Evolutionary conservation across 306 rosid genomes (phyloP).

Genomic region (Glycyrrhiza uralensis): DNA sequence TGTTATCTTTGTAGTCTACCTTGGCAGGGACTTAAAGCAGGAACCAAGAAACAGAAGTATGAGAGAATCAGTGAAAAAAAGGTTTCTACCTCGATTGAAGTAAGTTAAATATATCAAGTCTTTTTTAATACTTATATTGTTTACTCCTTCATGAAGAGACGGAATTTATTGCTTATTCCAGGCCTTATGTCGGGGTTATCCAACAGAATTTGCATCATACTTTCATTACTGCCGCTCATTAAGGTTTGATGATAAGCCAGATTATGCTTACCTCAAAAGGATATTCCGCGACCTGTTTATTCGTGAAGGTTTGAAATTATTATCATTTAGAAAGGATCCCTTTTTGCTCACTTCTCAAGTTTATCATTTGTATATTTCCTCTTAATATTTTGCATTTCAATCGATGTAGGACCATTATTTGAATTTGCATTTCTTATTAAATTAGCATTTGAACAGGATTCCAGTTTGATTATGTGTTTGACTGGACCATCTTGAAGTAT

Average conservation of each 20-base stretch:
- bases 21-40: constrained; percentile 99
- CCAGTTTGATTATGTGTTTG: constrained; percentile 96
- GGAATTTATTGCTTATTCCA: constrained; percentile 47
- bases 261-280: constrained; percentile 92
- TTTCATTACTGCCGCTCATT: constrained; percentile 95
- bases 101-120: constrained; percentile 20
- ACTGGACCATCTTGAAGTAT: constrained; percentile 95
- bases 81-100: constrained; percentile 94
- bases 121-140: background rate
- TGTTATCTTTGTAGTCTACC: constrained; percentile 65
- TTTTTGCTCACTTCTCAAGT: background rate
- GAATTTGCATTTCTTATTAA: constrained; percentile 1
- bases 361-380: background rate
- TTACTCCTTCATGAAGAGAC: constrained; percentile 6
- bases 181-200: constrained; percentile 94
- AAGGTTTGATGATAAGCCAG: constrained; percentile 95
- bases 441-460: constrained; percentile 55
- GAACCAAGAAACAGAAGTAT: constrained; percentile 91
- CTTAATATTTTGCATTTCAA: background rate
- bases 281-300: constrained; percentile 94
- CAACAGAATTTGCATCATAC: constrained; percentile 94
- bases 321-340: background rate
- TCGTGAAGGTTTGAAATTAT: constrained; percentile 69
- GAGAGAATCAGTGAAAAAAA: constrained; percentile 93
- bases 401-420: background rate